Conservation (phyloP, 345 rosid genomes). For the Bruguiera gymnorhiza region DNA sequence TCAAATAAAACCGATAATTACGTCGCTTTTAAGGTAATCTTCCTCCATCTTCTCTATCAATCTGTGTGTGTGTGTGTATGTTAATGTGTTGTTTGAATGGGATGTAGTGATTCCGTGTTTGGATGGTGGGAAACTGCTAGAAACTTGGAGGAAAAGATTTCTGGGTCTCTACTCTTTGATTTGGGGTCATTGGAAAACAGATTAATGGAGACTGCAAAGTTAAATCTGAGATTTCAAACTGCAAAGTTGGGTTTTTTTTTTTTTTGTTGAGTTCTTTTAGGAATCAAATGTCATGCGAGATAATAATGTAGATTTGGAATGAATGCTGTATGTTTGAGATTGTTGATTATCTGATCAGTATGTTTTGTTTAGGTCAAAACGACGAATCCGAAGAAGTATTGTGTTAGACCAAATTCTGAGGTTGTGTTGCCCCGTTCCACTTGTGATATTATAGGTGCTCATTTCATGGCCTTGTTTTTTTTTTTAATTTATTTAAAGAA, state of each 20-base stretch:
- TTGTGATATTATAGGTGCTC: constrained; percentile 59
- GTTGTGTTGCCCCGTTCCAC: constrained; percentile 63
- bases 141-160: not conserved
- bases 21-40: constrained; percentile 74
- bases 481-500: not conserved
- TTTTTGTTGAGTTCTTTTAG: not conserved
- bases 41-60: not conserved
- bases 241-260: not conserved
- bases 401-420: constrained; percentile 80
- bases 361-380: constrained; percentile 63
- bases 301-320: constrained; percentile 4
- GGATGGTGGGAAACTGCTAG: constrained; percentile 9
- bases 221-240: constrained; percentile 9
- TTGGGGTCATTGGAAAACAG: not conserved
- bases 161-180: not conserved
- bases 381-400: constrained; percentile 78
- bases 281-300: not conserved
- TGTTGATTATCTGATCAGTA: constrained; percentile 2
- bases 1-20: constrained; percentile 58
- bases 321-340: not conserved
- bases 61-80: not conserved
- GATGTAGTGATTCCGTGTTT: constrained; percentile 17
- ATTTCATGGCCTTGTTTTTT: not conserved
- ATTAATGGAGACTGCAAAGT: not conserved
- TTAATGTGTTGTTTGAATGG: not conserved